phyloP scores from a whole-genome alignment of 768 basidiomycete genomes.

The Steccherinum ochraceum region DNA sequence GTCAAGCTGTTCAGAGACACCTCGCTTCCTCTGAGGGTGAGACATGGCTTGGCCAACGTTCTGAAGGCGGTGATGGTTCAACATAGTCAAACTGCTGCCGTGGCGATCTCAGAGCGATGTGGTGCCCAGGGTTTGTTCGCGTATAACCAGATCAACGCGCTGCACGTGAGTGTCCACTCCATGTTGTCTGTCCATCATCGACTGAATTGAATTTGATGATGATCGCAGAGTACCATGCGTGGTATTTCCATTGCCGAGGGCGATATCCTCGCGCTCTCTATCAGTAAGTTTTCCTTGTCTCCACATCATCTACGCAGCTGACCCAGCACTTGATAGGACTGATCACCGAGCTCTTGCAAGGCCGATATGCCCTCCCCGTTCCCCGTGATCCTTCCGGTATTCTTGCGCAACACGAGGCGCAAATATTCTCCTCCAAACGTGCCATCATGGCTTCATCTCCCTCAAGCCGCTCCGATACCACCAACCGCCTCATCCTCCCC shows the following conservation, averaged over 20 bases:
- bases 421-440: constrained; percentile 21
- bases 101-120: constrained; percentile 53
- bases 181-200: neutral
- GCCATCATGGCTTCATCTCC: constrained; percentile 7
- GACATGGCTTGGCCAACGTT: constrained; percentile 50
- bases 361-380: constrained; percentile 45
- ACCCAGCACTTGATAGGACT: constrained; percentile 30
- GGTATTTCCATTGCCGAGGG: constrained; percentile 40
- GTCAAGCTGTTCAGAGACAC: constrained; percentile 17
- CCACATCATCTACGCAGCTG: neutral
- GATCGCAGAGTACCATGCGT: constrained; percentile 28
- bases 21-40: constrained; percentile 3
- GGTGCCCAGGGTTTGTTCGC: constrained; percentile 65
- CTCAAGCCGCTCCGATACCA: constrained; percentile 41
- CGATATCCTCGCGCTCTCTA: constrained; percentile 33
- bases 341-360: constrained; percentile 53
- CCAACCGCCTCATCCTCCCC: constrained; percentile 37
- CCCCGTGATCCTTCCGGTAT: constrained; percentile 38
- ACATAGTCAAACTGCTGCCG: constrained; percentile 44
- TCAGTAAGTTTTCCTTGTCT: constrained; percentile 23
- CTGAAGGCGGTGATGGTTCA: constrained; percentile 49
- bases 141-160: constrained; percentile 43
- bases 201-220: neutral
- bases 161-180: neutral
- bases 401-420: constrained; percentile 44